Base-by-base conservation (phyloP, 2,329 filamentous ascomycete species). In the Cladosporium oxysporum region DNA sequence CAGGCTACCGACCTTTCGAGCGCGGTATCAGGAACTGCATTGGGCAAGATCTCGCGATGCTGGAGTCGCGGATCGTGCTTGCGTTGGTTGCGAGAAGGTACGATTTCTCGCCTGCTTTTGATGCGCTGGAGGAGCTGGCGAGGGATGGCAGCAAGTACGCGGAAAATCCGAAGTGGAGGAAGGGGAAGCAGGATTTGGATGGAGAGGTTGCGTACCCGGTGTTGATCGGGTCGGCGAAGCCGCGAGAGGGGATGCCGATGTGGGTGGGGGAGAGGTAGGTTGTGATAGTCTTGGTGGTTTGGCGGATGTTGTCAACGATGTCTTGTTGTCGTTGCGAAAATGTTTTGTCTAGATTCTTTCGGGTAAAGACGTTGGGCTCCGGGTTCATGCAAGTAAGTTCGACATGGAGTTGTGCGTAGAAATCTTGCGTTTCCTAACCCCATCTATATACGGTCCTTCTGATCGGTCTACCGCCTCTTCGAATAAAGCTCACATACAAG, bases 1-100 rank as follows among this genome's bases (percentile, higher is more conserved):
- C 81, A 63, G 81, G 83, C 0, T 88, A 79, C 78, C 79, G 84
- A 11, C 78, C 83, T 0, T 88, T 88, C 71, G 83, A 85, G 69
- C 75, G 79, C 55, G 85, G 85, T 0, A 79, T 81, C 1, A 72
- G 85, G 26, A 83, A 81, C 62, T 88, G 85, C 69, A 78, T 87
- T 16, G 85, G 84, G 0, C 83, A 86, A 71, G 82, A 83, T 65
- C 76, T 87, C 55, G 84, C 81, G 0, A 78, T 82, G 74, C 72
- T 84, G 8, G 84, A 87, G 73, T 67, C 83, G 44, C 80, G 80
- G 67, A 76, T 84, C 66, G 76, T 83, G 3, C 72, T 87, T 29
- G 81, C 81, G 2, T 78, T 84, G 71, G 81, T 80, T 0, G 74
- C 81, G 21, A 72, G 83, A 52, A 79, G 82, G 31, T 83, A 86